A percentile compares a stretch with the other conserved stretches of the same genome.
These are phyloP conservation scores for Coemansia sp. DNA, from an alignment of 192 early-diverging fungal species.

Conservation along the genomic window DNA sequence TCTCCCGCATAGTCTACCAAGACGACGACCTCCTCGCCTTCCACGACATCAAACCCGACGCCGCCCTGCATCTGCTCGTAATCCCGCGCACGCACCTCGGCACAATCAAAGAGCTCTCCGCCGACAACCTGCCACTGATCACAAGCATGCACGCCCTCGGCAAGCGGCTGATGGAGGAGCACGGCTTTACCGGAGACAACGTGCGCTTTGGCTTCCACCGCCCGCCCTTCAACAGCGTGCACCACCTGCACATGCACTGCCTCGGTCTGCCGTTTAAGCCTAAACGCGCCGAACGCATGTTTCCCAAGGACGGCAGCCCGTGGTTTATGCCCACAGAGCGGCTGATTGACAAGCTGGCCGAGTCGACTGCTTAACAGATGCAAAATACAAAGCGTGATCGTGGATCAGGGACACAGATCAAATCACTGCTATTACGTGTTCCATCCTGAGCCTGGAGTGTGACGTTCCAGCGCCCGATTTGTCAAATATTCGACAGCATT, in stretches of 20 bases:
- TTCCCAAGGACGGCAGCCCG: conserved; percentile 16
- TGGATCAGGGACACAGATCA: conserved; percentile 3
- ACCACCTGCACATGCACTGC: conserved; percentile 54
- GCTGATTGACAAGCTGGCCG: conserved; percentile 12
- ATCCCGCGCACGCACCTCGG: conserved; percentile 41
- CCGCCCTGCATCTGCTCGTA: conserved; percentile 37
- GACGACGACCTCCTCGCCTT: conserved; percentile 37
- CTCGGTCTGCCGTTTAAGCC: conserved; percentile 45
- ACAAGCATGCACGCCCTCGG: conserved; percentile 37
- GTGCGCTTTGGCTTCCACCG: conserved; percentile 49
- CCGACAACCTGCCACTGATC: conserved; percentile 31
- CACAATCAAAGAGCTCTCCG: conserved; percentile 35
- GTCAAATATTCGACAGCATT: conserved; percentile 2
- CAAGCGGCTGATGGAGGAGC: conserved; percentile 22
- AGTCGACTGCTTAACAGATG: background rate
- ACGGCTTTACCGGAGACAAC: conserved; percentile 23
- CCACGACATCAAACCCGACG: conserved; percentile 49
- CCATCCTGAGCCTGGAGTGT: conserved; percentile 2
- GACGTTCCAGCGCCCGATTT: no score
- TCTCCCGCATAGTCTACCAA: conserved; percentile 37
- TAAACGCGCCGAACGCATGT: conserved; percentile 27
- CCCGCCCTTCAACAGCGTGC: conserved; percentile 49
- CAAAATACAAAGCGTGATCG: background rate
- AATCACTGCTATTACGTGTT: background rate
- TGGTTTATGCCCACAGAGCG: conserved; percentile 29